Evolutionary conservation across 805 yeast species (phyloP).

Genomic region (Candida verbasci): DNA sequence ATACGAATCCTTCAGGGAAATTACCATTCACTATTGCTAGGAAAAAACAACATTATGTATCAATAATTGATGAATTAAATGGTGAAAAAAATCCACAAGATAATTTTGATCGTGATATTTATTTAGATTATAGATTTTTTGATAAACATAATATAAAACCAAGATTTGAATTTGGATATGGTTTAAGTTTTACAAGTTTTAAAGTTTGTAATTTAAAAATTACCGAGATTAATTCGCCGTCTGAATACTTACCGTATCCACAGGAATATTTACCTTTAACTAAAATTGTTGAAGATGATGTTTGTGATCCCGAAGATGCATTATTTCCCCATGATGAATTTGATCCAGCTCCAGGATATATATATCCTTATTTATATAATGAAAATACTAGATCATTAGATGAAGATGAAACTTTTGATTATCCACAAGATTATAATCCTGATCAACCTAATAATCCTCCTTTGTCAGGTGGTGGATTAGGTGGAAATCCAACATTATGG

Average conservation of each 20-base stretch:
- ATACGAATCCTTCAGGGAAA: conserved; percentile 58
- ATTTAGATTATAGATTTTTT: conserved; percentile 54
- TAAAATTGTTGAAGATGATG: conserved; percentile 40
- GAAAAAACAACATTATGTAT: conserved; percentile 43
- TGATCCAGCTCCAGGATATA: conserved; percentile 49
- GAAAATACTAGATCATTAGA: conserved; percentile 30
- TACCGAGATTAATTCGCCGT: conserved; percentile 37
- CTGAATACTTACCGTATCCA: conserved; percentile 43
- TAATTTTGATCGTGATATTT: conserved; percentile 44
- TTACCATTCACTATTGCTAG: conserved; percentile 62
- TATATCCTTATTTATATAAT: conserved; percentile 50
- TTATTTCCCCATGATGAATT: conserved; percentile 49
- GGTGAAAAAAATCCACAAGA: conserved; percentile 34
- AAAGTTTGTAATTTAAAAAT: conserved; percentile 33
- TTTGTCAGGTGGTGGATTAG: conserved; percentile 47
- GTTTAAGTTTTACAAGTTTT: conserved; percentile 51
- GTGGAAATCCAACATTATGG: conserved; percentile 62
- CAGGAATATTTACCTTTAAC: conserved; percentile 42
- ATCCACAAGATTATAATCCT: conserved; percentile 35
- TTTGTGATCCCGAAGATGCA: conserved; percentile 53
- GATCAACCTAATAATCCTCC: conserved; percentile 34
- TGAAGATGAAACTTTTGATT: conserved; percentile 33
- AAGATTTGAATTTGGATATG: conserved; percentile 59
- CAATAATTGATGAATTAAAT: conserved; percentile 34
- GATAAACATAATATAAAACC: conserved; percentile 54